Base-by-base conservation (phyloP, 768 basidiomycete species). In the Lanmaoa rubissima region DNA sequence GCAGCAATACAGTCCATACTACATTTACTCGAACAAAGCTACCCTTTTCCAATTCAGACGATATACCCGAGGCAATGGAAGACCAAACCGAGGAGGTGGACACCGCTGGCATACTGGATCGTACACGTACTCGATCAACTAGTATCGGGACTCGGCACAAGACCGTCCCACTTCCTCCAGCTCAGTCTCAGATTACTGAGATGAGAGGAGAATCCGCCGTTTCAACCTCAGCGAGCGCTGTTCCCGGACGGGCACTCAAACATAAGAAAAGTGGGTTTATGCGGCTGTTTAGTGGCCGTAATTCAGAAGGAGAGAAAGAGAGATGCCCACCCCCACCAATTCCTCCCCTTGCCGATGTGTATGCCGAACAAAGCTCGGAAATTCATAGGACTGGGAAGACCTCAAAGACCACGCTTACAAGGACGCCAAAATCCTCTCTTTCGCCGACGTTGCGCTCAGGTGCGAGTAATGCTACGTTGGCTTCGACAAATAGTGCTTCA, bases 241-340 rank as follows among this genome's bases (percentile, higher is more conserved):
- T 67, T 48, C 65, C 74, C 28, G 75, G 74, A 11, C 87, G 83
- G 62, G 61, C 72, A 2, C 69, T 92, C 48, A 89, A 82, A 63
- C 86, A 87, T 57, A 91, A 88, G 76, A 92, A 87, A 69, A 92
- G 90, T 60, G 90, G 81, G 4, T 90, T 93, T 66, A 82, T 92
- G 85, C 78, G 87, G 49, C 73, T 93, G 12, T 91, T 92, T 67
- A 83, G 86, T 63, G 78, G 79, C 17, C 78, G 78, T 49, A 60
- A 41, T 54, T 54, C 59, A 13, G 69, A 70, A 48, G 68, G 57
- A 26, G 69, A 71, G 10, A 73, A 60, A 40, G 78, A 82, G 21
- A 72, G 66, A 55, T 67, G 65, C 5, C 70, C 72, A 9, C 80
- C 80, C 2, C 84, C 84, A 7, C 84, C 88, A 17, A 78, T 89